Evolutionary conservation across 192 early-diverging fungal species (phyloP), one percentile per base, ranked within the genome.

Genomic region (Entomortierella lignicola): DNA sequence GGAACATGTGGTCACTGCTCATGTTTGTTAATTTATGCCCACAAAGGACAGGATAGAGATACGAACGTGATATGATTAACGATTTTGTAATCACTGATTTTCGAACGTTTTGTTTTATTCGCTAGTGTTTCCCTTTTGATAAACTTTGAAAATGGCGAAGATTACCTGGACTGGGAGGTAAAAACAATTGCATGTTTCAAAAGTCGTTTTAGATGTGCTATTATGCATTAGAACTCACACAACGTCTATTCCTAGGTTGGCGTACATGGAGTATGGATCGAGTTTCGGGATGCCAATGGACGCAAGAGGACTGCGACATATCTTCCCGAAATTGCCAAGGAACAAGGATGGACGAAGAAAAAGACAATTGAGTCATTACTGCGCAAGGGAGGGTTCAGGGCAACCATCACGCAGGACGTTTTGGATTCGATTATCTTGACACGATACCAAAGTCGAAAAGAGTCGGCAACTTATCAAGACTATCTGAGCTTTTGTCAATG

Each of bases 181-280:
- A 55, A 15, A 11, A 11, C 5, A 34, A 30, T 6, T 57, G 2
- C 18, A 13, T 25, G 5, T 29, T 29, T 29, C 3, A 10, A 50
- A 50, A 50, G 20, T 10, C 17, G 21, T 15, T 21, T 21, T 5
- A 50, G 17, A 50, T 21, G 15, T 2, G 4, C 21, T 50, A 10
- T 17, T 15, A 50, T 23, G 20, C 5, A 15, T 54, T 15, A 54
- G 7, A 21, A 15, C 52, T 51, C 21, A 63, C 3, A 59, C 29
- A 25, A 54, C 26, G 18, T 47, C 20, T 47, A 11, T 47, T 47
- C 15, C 41, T 63, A 84, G 82, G 65, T 97, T 56, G 97, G 97
- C 21, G 84, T 64, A 15, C 97, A 99, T 84, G 97, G 97, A 7
- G 93, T 99, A 47, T 94, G 95, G 92, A 96, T 99, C 34, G 93